A percentile compares a stretch with the other conserved stretches of the same genome.
These are phyloP conservation scores for Sphaerosporella brunnea DNA, from an alignment of 495 filamentous ascomycete genomes.

Conservation along the genomic window DNA sequence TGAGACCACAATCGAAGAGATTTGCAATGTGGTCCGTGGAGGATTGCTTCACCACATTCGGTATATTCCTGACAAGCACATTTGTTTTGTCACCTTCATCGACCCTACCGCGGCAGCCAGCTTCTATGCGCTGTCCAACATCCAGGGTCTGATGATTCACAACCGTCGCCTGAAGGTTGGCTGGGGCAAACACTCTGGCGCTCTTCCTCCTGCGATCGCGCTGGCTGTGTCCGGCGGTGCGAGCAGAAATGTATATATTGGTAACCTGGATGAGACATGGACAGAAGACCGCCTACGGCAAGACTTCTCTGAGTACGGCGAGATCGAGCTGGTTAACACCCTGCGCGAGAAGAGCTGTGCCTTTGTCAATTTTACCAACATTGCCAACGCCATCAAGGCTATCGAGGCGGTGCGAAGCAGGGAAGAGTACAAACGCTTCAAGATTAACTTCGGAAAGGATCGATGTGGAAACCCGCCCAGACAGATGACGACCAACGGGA, in stretches of 20 bases:
- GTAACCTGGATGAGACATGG: conserved; percentile 94
- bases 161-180: conserved; percentile 95
- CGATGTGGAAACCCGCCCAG: conserved; percentile 90
- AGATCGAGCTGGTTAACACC: conserved; percentile 94
- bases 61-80: conserved; percentile 99
- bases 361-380: conserved; percentile 99
- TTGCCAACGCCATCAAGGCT: conserved; percentile 97
- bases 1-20: conserved; percentile 95
- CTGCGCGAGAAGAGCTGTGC: conserved; percentile 97
- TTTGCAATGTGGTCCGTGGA: conserved; percentile 90
- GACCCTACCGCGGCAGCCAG: conserved; percentile 94
- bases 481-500: conserved; percentile 55
- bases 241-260: conserved; percentile 92
- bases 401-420: conserved; percentile 88
- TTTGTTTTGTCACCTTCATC: conserved; percentile 98
- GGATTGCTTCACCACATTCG: conserved; percentile 92
- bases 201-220: conserved; percentile 88
- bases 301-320: conserved; percentile 93
- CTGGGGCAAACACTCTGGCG: conserved; percentile 98
- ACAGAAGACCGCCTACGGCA: conserved; percentile 85
- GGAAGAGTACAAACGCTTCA: conserved; percentile 94
- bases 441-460: conserved; percentile 99
- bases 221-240: conserved; percentile 90
- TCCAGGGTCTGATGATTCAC: conserved; percentile 98
- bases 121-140: conserved; percentile 91